Evolutionary conservation across 352 stramenopile genomes (phyloP).

Genomic region (Globisporangium radiosum): DNA sequence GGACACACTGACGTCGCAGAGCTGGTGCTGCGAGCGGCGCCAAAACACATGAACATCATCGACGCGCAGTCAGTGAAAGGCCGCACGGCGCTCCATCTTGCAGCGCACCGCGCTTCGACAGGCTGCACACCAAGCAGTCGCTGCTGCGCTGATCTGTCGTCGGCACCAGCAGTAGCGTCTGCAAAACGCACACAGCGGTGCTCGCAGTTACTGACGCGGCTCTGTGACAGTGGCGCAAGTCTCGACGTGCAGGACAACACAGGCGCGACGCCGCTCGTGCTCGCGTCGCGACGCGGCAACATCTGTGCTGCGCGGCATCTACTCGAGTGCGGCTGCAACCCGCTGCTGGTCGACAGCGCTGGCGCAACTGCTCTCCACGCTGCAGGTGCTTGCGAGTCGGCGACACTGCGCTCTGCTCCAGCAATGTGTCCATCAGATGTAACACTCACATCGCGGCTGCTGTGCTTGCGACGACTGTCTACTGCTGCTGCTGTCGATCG

Average conservation of each 20-base stretch:
- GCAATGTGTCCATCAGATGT: no score
- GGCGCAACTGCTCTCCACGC: slow-evolving; percentile 38
- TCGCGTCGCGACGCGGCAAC: slow-evolving; percentile 25
- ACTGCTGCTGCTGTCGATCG: background rate
- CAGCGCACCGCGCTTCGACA: background rate
- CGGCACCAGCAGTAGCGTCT: background rate
- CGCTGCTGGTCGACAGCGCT: slow-evolving; percentile 21
- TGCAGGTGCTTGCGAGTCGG: slow-evolving; percentile 19
- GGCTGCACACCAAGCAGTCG: slow-evolving; percentile 11
- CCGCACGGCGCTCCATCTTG: slow-evolving; percentile 44
- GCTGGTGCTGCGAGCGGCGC: slow-evolving; percentile 19
- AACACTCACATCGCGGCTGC: background rate
- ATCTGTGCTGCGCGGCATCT: slow-evolving; percentile 19
- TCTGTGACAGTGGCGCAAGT: slow-evolving; percentile 23
- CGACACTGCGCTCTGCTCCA: no score
- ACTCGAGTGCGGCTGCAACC: slow-evolving; percentile 25
- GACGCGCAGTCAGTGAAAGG: slow-evolving; percentile 44
- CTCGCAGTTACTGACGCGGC: slow-evolving; percentile 18
- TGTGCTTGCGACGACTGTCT: background rate
- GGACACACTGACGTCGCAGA: slow-evolving; percentile 31
- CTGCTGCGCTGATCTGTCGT: background rate
- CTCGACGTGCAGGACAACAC: slow-evolving; percentile 32
- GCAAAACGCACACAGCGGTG: background rate
- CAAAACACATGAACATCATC: slow-evolving; percentile 16
- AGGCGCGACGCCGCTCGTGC: slow-evolving; percentile 32